Percentiles rank a stretch among this genome's conserved stretches.
Evolutionary conservation across 2,329 filamentous ascomycete species (phyloP).

Genomic region (Fusarium sororula): DNA sequence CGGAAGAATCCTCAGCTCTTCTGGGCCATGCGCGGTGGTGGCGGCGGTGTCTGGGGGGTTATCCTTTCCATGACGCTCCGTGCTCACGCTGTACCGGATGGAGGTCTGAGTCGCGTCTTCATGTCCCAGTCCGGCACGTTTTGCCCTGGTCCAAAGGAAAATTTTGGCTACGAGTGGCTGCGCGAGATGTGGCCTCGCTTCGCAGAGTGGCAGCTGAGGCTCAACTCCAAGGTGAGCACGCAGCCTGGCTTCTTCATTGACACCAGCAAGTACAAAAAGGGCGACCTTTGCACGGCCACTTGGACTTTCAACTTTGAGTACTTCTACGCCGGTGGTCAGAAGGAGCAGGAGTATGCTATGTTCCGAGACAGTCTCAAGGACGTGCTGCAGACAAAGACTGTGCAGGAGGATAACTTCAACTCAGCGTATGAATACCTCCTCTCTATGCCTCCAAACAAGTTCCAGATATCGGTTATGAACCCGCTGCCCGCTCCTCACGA

Average conservation of each 20-base stretch:
- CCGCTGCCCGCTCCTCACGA: not conserved
- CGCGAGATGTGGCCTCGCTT: conserved; percentile 1
- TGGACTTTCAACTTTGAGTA: conserved; percentile 1
- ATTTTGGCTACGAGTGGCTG: not conserved
- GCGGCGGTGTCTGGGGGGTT: not conserved
- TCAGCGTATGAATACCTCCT: not conserved
- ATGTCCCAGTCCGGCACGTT: not conserved
- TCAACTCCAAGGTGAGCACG: conserved; percentile 2
- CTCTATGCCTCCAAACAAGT: not conserved
- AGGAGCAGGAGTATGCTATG: not conserved
- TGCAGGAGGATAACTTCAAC: not conserved
- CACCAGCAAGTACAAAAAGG: not conserved
- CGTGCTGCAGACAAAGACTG: not conserved
- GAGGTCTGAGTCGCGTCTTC: not conserved
- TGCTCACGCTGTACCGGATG: not conserved
- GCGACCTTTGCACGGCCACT: not conserved
- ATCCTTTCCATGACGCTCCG: conserved; percentile 1
- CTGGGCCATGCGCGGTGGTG: not conserved
- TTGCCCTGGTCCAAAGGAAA: not conserved
- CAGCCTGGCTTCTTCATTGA: conserved; percentile 1
- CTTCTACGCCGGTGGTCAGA: not conserved
- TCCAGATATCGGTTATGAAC: not conserved
- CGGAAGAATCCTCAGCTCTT: not conserved
- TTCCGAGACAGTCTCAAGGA: not conserved
- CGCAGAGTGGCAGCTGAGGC: not conserved